These are phyloP conservation scores for Cercospora nicotianae DNA, from an alignment of 2,329 filamentous ascomycete genomes.

Conservation along the genomic window DNA sequence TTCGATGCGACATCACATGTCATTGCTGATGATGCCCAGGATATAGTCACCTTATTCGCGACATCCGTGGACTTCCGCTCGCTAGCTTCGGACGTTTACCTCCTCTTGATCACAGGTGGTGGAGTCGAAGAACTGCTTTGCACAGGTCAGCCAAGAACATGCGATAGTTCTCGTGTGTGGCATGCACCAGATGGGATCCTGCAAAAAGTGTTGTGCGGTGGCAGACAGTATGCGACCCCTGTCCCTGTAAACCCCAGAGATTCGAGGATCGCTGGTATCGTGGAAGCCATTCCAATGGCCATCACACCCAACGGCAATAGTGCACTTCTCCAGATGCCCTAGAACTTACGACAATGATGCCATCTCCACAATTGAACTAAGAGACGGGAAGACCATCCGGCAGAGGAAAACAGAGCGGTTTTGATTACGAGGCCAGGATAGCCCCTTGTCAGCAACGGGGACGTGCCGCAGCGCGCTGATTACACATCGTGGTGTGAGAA, in stretches of 20 bases:
- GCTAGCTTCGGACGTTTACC: constrained; percentile 6
- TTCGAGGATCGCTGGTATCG: neutral
- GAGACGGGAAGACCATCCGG: neutral
- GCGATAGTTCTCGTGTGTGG: constrained; percentile 14
- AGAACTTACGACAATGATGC: neutral
- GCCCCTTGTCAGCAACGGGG: neutral
- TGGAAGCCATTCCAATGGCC: neutral
- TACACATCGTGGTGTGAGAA: neutral
- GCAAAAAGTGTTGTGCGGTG: neutral
- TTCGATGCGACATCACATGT: constrained; percentile 12
- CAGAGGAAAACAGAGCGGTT: neutral
- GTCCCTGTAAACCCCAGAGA: neutral
- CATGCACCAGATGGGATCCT: neutral
- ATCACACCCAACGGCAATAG: neutral
- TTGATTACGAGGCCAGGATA: neutral
- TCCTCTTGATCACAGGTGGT: constrained; percentile 9
- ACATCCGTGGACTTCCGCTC: constrained; percentile 16
- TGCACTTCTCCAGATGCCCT: too few species aligned
- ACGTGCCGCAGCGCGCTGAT: neutral
- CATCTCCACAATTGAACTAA: neutral
- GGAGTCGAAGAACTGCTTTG: constrained; percentile 8
- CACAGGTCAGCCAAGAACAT: constrained; percentile 16
- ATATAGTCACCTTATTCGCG: constrained; percentile 14
- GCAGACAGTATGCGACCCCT: neutral
- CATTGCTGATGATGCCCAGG: constrained; percentile 17